Evolutionary conservation across 2,329 filamentous ascomycete genomes (phyloP).

Genomic region (Verticillium alfalfae): DNA sequence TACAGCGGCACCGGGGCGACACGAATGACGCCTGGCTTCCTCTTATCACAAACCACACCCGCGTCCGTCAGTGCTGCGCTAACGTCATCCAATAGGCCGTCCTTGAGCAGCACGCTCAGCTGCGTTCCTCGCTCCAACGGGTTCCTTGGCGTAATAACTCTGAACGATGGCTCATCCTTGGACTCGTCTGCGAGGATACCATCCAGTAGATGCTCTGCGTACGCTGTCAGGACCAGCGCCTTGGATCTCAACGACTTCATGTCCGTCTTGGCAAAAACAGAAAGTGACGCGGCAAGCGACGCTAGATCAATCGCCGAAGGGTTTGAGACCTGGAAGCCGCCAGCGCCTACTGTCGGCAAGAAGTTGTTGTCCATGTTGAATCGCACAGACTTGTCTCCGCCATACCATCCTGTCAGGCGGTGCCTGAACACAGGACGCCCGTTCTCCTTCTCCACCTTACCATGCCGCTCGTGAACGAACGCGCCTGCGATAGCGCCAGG

Average conservation of each 20-base stretch:
- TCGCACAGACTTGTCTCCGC: slow-evolving; percentile 59
- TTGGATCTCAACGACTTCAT: slow-evolving; percentile 67
- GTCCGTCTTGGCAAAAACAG: slow-evolving; percentile 65
- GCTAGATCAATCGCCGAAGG: slow-evolving; percentile 73
- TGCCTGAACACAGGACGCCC: slow-evolving; percentile 44
- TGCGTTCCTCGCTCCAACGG: slow-evolving; percentile 70
- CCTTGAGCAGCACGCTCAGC: slow-evolving; percentile 64
- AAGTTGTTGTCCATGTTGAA: slow-evolving; percentile 74
- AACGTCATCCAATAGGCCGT: slow-evolving; percentile 66
- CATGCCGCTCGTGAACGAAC: slow-evolving; percentile 68
- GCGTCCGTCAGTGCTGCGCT: slow-evolving; percentile 57
- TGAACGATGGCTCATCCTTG: slow-evolving; percentile 38
- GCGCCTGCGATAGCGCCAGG: slow-evolving; percentile 67
- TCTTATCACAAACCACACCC: slow-evolving; percentile 74
- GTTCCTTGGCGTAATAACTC: slow-evolving; percentile 64
- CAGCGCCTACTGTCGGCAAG: slow-evolving; percentile 63
- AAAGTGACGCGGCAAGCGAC: slow-evolving; percentile 66
- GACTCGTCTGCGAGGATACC: slow-evolving; percentile 25
- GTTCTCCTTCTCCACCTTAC: slow-evolving; percentile 42
- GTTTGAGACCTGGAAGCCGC: slow-evolving; percentile 70
- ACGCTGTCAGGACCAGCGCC: slow-evolving; percentile 68
- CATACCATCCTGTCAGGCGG: slow-evolving; percentile 72
- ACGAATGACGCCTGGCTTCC: slow-evolving; percentile 79
- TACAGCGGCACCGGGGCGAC: slow-evolving; percentile 82
- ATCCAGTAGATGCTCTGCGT: slow-evolving; percentile 64